Percentiles rank a stretch among this genome's conserved stretches.
phyloP scores from a whole-genome alignment of 371 early-diverging fungal species.

The Mucor piriformis region DNA sequence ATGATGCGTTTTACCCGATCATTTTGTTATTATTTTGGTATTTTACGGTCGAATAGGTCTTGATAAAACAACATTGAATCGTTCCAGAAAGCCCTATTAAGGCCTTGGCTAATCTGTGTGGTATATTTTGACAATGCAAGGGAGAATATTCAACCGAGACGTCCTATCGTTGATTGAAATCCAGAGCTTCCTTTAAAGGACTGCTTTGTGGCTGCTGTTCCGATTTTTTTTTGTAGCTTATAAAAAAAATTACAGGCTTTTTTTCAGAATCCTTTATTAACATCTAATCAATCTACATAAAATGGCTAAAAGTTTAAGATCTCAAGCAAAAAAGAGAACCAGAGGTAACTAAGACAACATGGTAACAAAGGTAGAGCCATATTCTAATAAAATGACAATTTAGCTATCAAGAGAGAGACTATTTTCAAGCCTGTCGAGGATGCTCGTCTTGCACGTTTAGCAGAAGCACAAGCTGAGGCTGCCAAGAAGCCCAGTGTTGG shows the following conservation, averaged over 20 bases:
- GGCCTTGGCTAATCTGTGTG: too few relatives aligned
- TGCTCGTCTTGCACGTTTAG: constrained; percentile 46
- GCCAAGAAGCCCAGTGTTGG: constrained; percentile 41
- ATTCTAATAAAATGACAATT: background rate
- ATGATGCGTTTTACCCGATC: too few relatives aligned
- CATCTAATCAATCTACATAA: background rate
- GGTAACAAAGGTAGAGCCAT: background rate
- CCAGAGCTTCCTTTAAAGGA: background rate
- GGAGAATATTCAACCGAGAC: too few relatives aligned
- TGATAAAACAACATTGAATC: too few relatives aligned
- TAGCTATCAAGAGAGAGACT: constrained; percentile 49
- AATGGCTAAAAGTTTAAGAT: constrained; percentile 53
- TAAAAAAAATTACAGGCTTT: constrained; percentile 5
- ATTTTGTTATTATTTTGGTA: too few relatives aligned
- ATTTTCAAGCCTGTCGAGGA: constrained; percentile 53
- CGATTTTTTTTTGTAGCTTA: constrained; percentile 3
- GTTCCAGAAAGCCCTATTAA: too few relatives aligned
- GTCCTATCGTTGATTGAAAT: too few relatives aligned
- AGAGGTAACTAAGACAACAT: constrained; percentile 28
- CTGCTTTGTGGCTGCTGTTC: constrained; percentile 15
- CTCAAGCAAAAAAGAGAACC: constrained; percentile 43
- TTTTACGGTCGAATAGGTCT: too few relatives aligned
- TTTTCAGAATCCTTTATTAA: constrained; percentile 6
- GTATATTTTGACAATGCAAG: too few relatives aligned
- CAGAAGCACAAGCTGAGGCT: constrained; percentile 49